Evolutionary conservation across 192 early-diverging fungal genomes (phyloP).

Genomic region (Chytriomyces sp.): DNA sequence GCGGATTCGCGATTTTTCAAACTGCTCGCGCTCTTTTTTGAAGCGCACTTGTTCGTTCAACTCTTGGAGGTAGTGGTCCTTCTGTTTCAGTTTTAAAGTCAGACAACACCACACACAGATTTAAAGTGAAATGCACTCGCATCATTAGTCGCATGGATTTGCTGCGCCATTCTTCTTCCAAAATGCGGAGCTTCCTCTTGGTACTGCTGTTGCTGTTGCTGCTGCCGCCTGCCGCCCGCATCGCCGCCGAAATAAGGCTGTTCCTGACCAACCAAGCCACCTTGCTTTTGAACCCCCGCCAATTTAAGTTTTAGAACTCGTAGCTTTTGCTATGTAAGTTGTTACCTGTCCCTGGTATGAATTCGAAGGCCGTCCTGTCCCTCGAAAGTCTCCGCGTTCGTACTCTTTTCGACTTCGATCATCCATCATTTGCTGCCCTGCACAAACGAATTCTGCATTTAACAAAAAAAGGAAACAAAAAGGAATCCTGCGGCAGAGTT

Average conservation of each 20-base stretch:
- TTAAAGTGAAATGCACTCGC: conserved; percentile 11
- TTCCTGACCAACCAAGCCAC: conserved; percentile 21
- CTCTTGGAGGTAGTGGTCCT: conserved; percentile 39
- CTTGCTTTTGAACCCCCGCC: neutral
- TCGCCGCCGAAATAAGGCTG: conserved; percentile 1
- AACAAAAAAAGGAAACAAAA: neutral
- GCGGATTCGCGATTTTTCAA: conserved; percentile 23
- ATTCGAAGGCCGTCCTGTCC: neutral
- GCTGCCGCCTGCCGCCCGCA: neutral
- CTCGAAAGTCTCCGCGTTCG: conserved; percentile 30
- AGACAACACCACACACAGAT: neutral
- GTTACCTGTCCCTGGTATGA: neutral
- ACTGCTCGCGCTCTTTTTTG: conserved; percentile 34
- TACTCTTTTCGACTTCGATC: conserved; percentile 29
- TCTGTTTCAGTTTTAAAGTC: conserved; percentile 14
- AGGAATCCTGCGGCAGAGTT: neutral
- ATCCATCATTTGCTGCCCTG: conserved; percentile 38
- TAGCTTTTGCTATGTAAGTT: neutral
- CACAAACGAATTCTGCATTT: neutral
- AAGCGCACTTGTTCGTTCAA: conserved; percentile 36
- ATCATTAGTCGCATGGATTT: conserved; percentile 20
- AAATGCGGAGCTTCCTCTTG: conserved; percentile 19
- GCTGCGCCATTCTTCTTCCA: conserved; percentile 15
- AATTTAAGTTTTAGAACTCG: neutral
- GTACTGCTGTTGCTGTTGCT: conserved; percentile 12